Base-by-base conservation (phyloP, 225 moss, liverwort and hornwort genomes). In the Pseudoscleropodium purum region DNA sequence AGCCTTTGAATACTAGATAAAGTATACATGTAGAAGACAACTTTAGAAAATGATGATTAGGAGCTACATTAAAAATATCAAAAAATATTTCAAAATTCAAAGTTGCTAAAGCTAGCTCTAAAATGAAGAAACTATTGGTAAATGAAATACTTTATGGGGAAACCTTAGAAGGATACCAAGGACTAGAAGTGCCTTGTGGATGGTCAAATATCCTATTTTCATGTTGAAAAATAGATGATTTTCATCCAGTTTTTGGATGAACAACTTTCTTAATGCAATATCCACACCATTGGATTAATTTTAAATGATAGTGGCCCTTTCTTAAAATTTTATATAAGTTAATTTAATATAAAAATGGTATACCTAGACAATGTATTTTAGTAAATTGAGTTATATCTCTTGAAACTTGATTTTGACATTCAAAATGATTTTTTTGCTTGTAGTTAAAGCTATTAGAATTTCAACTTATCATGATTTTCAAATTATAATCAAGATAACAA, bases 1-100 rank as follows among this genome's bases (percentile, higher is more conserved):
- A 6, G 16, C 0, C 29, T 3, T 29, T 17, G 4, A 43, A 18
- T 45, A 29, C 6, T 0, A 10, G 0, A 9, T 5, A 43, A 1
- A 16, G 1, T 17, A 16, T 3, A 43, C 5, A 43, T 43, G 3
- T 29, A 45, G 3, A 29, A 29, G 4, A 6, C 9, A 43, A 29
- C 29, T 74, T 16, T 41, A 5, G 27, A 41, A 72, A 41, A 41
- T 15, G 26, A 26, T 9, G 15, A 27, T 41, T 72, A 45, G 45
- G 6, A 74, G 18, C 6, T 16, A 30, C 3, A 72, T 26, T 27
- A 9, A 15, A 25, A 15, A 39, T 25, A 41, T 26, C 9, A 27
- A 72, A 41, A 43, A 39, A 16, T 25, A 9, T 43, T 5, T 73
- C 0, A 43, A 43, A 74, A 43, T 74, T 74, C 9, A 27, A 43